phyloP scores from a whole-genome alignment of 2,329 filamentous ascomycete genomes.

The Phialocephala sp. region DNA sequence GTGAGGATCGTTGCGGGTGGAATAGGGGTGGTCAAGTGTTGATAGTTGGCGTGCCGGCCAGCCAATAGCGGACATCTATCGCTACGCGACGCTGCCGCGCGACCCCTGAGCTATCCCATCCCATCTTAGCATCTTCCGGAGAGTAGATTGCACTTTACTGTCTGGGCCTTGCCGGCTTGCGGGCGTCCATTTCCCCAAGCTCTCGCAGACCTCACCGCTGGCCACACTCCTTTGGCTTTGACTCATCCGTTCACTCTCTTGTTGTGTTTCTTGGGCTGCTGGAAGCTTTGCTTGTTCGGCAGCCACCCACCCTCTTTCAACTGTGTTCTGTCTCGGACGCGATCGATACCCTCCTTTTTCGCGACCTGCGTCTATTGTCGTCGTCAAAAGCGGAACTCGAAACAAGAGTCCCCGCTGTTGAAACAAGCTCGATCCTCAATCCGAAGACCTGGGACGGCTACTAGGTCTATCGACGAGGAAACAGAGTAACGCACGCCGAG shows the following conservation, averaged over 20 bases:
- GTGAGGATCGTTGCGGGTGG: neutral
- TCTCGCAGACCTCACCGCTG: conserved; percentile 8
- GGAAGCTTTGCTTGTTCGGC: neutral
- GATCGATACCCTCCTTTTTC: neutral
- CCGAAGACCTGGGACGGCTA: neutral
- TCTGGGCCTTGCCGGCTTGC: too few relatives aligned
- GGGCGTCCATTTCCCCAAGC: neutral
- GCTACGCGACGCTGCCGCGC: too few relatives aligned
- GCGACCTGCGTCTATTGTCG: neutral
- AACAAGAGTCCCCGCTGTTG: conserved; percentile 6
- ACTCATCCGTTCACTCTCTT: neutral
- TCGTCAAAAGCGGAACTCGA: neutral
- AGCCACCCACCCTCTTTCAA: neutral
- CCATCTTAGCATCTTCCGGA: neutral
- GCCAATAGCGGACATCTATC: neutral
- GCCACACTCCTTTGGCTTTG: neutral
- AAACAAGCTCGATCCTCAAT: conserved; percentile 1
- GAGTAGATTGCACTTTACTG: too few relatives aligned
- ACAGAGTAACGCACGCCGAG: neutral
- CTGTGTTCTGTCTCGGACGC: neutral
- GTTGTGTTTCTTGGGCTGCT: neutral
- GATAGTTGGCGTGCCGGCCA: neutral
- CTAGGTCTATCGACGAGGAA: neutral
- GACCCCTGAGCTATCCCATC: conserved; percentile 11
- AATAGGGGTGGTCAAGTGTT: neutral